Conservation (phyloP, 2,329 filamentous ascomycete species). For the Plectosphaerella plurivora region DNA sequence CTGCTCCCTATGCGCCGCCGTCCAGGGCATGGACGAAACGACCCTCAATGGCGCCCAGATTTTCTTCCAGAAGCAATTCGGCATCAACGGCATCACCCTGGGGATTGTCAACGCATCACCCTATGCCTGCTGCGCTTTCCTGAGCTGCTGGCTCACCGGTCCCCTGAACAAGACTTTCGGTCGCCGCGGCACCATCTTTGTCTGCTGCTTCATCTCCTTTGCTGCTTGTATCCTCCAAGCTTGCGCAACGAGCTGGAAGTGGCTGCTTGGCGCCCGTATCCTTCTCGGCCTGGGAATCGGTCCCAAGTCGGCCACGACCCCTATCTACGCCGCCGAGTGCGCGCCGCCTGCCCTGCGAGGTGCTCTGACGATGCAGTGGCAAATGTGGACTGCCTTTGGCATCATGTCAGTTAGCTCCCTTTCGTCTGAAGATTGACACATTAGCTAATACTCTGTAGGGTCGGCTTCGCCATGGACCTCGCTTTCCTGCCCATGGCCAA, state of each 20-base stretch:
- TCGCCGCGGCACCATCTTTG: constrained; percentile 66
- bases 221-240: constrained; percentile 47
- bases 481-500: background rate
- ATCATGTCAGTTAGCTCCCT: constrained; percentile 33
- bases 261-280: constrained; percentile 69
- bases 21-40: constrained; percentile 68
- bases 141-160: constrained; percentile 70
- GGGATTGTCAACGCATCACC: constrained; percentile 59
- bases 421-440: background rate
- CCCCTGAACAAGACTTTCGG: constrained; percentile 69
- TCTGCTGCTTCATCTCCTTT: constrained; percentile 60
- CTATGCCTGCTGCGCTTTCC: constrained; percentile 62
- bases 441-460: background rate
- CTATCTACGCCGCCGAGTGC: constrained; percentile 66
- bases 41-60: constrained; percentile 66
- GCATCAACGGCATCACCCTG: constrained; percentile 55
- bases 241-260: constrained; percentile 49
- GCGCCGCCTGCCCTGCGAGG: constrained; percentile 60
- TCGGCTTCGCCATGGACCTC: constrained; percentile 1
- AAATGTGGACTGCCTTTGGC: constrained; percentile 50
- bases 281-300: constrained; percentile 67
- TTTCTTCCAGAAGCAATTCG: constrained; percentile 59
- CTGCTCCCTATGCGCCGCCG: constrained; percentile 64
- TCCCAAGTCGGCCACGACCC: constrained; percentile 64
- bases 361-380: constrained; percentile 71